phyloP scores from a whole-genome alignment of 2,329 filamentous ascomycete genomes.

The Alternaria arborescens region DNA sequence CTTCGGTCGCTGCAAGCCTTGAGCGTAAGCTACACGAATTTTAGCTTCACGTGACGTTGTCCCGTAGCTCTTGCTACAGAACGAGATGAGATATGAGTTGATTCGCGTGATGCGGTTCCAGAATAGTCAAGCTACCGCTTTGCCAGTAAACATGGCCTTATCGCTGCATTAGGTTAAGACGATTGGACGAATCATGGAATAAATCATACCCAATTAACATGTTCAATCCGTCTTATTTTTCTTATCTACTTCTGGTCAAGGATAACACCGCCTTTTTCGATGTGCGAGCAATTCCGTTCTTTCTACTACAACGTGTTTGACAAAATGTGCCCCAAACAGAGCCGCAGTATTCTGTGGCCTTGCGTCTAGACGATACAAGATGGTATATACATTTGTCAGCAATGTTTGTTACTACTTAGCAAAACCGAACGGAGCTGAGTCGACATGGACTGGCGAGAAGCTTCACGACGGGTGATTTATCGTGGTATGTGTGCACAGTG shows the following conservation, averaged over 20 bases:
- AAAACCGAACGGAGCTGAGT: neutral
- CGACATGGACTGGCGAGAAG: neutral
- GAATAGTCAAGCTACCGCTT: neutral
- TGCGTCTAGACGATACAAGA: neutral
- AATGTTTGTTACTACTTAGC: neutral
- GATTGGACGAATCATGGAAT: constrained; percentile 11
- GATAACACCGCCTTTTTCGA: neutral
- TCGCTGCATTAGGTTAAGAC: constrained; percentile 14
- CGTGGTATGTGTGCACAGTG: neutral
- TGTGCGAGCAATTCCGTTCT: neutral
- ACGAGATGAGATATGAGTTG: constrained; percentile 11
- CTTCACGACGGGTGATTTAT: neutral
- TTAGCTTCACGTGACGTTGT: neutral
- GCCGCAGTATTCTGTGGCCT: neutral
- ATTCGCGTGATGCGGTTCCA: neutral
- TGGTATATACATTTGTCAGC: neutral
- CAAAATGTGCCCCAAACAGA: neutral
- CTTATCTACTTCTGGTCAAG: neutral
- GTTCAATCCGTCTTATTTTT: neutral
- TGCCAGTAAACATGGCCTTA: neutral
- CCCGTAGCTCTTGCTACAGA: constrained; percentile 18
- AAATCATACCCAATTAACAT: constrained; percentile 10
- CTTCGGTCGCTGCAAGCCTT: constrained; percentile 83
- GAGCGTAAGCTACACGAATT: constrained; percentile 27
- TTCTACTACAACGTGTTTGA: neutral